Conservation (phyloP, 2,329 filamentous ascomycete species). For the Graphilbum sp. region DNA sequence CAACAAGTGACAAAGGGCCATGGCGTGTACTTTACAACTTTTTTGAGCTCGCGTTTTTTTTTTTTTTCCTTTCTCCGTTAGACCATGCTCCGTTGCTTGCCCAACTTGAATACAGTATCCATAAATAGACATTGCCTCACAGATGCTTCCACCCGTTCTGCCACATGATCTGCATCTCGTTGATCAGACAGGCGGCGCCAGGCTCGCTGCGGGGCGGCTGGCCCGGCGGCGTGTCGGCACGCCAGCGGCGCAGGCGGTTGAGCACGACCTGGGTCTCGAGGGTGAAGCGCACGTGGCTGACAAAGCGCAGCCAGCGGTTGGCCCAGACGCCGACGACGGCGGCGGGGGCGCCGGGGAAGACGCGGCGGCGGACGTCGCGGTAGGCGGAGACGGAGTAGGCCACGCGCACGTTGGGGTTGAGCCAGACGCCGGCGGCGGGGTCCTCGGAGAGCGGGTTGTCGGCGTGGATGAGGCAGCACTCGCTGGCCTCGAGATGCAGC, state of each 20-base stretch:
- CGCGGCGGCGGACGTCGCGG: constrained; percentile 23
- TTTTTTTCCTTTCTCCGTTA: too few species aligned
- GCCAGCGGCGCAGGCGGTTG: constrained; percentile 24
- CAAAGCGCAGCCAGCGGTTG: constrained; percentile 35
- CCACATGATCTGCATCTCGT: constrained; percentile 44
- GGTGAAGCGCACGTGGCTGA: constrained; percentile 19
- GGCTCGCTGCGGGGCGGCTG: constrained; percentile 19
- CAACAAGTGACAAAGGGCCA: constrained; percentile 40
- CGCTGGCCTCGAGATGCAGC: constrained; percentile 55
- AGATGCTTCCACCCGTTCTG: constrained; percentile 42
- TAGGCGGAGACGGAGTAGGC: constrained; percentile 43
- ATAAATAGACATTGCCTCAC: constrained; percentile 13
- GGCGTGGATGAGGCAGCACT: constrained; percentile 63
- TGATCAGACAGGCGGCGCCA: constrained; percentile 34
- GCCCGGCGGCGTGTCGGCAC: constrained; percentile 16
- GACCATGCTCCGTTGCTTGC: too few species aligned
- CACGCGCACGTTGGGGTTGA: constrained; percentile 55
- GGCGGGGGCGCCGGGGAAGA: constrained; percentile 30
- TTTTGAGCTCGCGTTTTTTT: neutral
- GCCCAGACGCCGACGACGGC: constrained; percentile 40
- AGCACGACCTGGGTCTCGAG: constrained; percentile 22
- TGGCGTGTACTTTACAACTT: neutral
- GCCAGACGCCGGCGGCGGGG: constrained; percentile 34
- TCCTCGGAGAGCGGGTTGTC: constrained; percentile 42
- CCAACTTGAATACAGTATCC: too few species aligned